phyloP scores from a whole-genome alignment of 495 filamentous ascomycete species.

The Podospora conica region DNA sequence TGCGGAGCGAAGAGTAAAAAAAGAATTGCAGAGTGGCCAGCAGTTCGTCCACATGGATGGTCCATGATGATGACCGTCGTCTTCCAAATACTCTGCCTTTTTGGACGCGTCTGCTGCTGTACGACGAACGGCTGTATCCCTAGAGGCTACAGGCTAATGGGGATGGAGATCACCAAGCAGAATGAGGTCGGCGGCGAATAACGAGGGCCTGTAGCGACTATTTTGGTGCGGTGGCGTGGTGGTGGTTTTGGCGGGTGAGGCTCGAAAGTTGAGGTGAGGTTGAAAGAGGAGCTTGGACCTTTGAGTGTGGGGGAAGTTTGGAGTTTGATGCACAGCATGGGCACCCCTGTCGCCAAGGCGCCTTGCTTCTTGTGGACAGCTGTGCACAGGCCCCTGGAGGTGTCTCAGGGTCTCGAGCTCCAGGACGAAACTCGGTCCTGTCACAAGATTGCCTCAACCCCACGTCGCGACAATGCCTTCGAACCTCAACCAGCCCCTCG shows the following conservation, averaged over 20 bases:
- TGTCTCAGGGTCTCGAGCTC: background rate
- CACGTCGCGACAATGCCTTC: conserved; percentile 25
- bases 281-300: background rate
- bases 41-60: background rate
- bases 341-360: conserved; percentile 11
- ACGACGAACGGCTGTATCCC: background rate
- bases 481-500: background rate
- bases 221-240: background rate
- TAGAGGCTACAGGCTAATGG: conserved; percentile 16
- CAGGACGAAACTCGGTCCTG: conserved; percentile 24
- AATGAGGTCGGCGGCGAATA: background rate
- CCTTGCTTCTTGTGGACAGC: conserved; percentile 6
- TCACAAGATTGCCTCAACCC: conserved; percentile 26
- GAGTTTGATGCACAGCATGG: conserved; percentile 18
- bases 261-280: background rate
- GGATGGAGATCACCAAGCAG: conserved; percentile 15
- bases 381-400: conserved; percentile 1
- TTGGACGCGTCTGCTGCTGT: background rate
- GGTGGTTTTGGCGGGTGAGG: background rate
- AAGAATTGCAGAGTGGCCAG: background rate
- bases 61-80: conserved; percentile 5
- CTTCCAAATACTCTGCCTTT: background rate
- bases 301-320: background rate
- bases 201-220: background rate
- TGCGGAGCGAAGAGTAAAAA: background rate